Evolutionary conservation across 2,329 filamentous ascomycete genomes (phyloP).

Genomic region (Microdochium trichocladiopsis): DNA sequence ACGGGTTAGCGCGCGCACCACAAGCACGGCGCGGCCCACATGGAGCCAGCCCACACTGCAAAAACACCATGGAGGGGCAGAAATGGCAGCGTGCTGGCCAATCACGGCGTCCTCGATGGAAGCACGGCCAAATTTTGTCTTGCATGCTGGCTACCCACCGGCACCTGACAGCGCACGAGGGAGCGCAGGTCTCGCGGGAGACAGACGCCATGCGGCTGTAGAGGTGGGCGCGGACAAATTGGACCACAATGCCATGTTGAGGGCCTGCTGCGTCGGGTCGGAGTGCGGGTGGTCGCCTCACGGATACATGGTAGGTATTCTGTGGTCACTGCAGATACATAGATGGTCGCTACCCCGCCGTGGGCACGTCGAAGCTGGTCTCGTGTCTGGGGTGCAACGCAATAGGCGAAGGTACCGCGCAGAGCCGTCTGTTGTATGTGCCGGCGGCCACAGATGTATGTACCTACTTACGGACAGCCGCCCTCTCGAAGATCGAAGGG

Average conservation of each 20-base stretch:
- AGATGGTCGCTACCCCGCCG: too few species aligned
- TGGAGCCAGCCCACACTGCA: not conserved
- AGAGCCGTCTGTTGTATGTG: too few species aligned
- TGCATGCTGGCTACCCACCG: not conserved
- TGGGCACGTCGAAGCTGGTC: not conserved
- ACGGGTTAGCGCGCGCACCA: not conserved
- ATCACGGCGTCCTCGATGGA: not conserved
- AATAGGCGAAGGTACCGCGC: not conserved
- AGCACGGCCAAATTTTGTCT: not conserved
- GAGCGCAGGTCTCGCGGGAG: not conserved
- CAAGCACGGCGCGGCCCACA: not conserved
- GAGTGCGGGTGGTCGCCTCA: not conserved
- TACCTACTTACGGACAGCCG: too few species aligned
- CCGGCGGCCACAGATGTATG: too few species aligned
- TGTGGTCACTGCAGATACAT: too few species aligned
- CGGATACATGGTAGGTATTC: too few species aligned
- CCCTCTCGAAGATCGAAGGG: too few species aligned
- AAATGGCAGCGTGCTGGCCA: not conserved
- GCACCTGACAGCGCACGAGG: not conserved
- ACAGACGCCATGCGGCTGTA: too few species aligned
- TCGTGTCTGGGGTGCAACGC: not conserved
- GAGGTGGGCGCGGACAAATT: too few species aligned
- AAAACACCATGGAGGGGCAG: slow-evolving; percentile 1
- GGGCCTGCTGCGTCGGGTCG: not conserved
- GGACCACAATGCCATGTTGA: too few species aligned